These are phyloP conservation scores for Echeveria elegans DNA, from an alignment of 164 flowering plant genomes.

Conservation along the genomic window DNA sequence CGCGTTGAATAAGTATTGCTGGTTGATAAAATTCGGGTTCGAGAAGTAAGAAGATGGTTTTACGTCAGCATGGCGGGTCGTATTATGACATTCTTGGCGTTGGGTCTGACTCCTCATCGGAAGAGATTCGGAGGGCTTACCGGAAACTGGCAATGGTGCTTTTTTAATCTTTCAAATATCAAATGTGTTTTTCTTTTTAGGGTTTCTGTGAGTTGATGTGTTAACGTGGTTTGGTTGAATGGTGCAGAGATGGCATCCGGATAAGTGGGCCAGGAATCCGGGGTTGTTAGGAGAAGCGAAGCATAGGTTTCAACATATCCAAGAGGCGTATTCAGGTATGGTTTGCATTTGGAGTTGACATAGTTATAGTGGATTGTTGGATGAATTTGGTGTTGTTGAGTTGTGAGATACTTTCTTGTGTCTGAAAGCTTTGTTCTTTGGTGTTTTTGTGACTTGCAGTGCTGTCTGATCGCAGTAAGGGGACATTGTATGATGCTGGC, in stretches of 20 bases:
- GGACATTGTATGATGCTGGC: constrained; percentile 67
- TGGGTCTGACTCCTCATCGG: no score
- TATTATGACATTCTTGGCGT: constrained; percentile 41
- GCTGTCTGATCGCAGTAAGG: constrained; percentile 56
- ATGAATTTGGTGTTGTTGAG: neutral
- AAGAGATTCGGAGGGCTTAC: constrained; percentile 46
- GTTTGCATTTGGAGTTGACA: neutral
- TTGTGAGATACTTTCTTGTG: neutral
- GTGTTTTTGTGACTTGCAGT: constrained; percentile 39
- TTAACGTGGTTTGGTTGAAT: neutral
- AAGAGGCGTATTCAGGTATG: constrained; percentile 80
- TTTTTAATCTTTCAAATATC: constrained; percentile 1
- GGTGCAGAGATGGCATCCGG: no score
- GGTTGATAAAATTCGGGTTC: no score
- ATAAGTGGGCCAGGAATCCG: no score
- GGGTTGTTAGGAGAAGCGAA: constrained; percentile 52
- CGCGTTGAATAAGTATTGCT: no score
- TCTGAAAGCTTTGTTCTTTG: neutral
- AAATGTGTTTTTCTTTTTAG: neutral
- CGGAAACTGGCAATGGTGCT: constrained; percentile 48
- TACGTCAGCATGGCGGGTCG: constrained; percentile 9
- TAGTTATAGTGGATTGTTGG: neutral
- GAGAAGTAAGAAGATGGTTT: neutral
- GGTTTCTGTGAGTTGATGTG: neutral
- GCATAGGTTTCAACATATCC: constrained; percentile 69